Evolutionary conservation across 352 stramenopile genomes (phyloP), one percentile per base, ranked within the genome.

Genomic region (Pythium inflatum): DNA sequence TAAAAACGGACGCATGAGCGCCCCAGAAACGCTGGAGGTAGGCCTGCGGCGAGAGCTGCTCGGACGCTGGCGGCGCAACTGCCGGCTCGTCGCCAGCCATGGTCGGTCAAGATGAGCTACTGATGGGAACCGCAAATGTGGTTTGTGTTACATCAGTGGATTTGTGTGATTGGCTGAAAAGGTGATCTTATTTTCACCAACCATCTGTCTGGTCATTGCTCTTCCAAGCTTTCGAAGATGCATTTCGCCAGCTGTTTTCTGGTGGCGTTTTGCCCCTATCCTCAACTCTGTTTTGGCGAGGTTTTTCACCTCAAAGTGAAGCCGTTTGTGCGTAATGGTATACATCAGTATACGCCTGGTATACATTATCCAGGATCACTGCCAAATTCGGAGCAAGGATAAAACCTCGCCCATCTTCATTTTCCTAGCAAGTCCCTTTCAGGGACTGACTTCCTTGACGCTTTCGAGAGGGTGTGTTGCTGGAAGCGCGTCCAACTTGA

Each of bases 21-120:
- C 75, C 65, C 87, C 87, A 95, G 75, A 95, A 95, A 43, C 84
- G 84, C 59, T 76, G 76, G 59, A 95, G 66, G 65, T 84, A 93
- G 64, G 76, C 79, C 36, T 71, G 68, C 24, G 80, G 80, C 24
- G 74, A 75, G 68, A 88, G 63, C 54, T 41, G 34, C 34, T 8
- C 34, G 14, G 34, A 14, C 34, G 34, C 34, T 41, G 38, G 36
- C 48, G 25, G 16, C 31, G 59, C 14, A 8, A 14, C n/a, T 3
- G 38, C 51, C 22, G 50, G 54, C 46, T 66, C 56, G 50, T 72
- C 57, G 43, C 65, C 65, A 58, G 65, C 65, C 65, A 72, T 72
- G 46, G 28, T 56, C 9, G 40, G n/a, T n/a, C n/a, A n/a, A n/a
- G n/a, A n/a, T n/a, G n/a, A n/a, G n/a, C n/a, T n/a, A n/a, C n/a